Base-by-base conservation (phyloP, 331 rosid species). In the Stylosanthes scabra region DNA sequence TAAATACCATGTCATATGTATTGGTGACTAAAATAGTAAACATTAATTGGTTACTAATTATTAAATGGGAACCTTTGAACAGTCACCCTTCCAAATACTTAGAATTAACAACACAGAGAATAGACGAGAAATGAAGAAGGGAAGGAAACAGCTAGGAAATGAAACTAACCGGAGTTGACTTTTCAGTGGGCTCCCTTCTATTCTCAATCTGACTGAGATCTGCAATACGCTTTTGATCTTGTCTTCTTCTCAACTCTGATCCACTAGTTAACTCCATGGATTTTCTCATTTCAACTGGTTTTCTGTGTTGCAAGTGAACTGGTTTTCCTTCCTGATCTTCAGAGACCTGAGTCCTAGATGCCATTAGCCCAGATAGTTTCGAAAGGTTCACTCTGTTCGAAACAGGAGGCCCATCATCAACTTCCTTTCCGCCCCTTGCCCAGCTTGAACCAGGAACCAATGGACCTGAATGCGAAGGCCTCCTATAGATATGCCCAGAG, bases 401-500 rank as follows among this genome's bases (percentile, higher is more conserved):
- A 79, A 42, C 75, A 59, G 65, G 41, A 27, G 75, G 64, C 50
- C 71, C 79, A 50, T 81, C 84, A 77, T 82, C 86, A 57, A 46
- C 74, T 50, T 91, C 91, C 76, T 69, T 86, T 49, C 78, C 83
- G 14, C 82, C 78, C 72, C 75, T 94, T 20, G 79, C 72, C 86
- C 87, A 82, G 41, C 77, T 84, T 46, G 83, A 78, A 39, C 79
- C 86, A 8, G 74, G 86, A 83, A 79, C 77, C 68, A 91, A 76
- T 16, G 97, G 99, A 12, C 99, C 99, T 2, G 97, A 91, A 72
- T 82, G 88, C 55, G 97, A 95, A 75, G 83, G 74, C 79, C 86
- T 83, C 76, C 76, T 79, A 59, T 51, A 67, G 2, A 57, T 45
- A 68, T 73, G 74, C 42, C 82, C 87, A 0, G 79, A 49, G 9